Percentiles rank a stretch among this genome's conserved stretches.
phyloP scores from a whole-genome alignment of 2,329 filamentous ascomycete species.

The Neocucurbitaria cava region DNA sequence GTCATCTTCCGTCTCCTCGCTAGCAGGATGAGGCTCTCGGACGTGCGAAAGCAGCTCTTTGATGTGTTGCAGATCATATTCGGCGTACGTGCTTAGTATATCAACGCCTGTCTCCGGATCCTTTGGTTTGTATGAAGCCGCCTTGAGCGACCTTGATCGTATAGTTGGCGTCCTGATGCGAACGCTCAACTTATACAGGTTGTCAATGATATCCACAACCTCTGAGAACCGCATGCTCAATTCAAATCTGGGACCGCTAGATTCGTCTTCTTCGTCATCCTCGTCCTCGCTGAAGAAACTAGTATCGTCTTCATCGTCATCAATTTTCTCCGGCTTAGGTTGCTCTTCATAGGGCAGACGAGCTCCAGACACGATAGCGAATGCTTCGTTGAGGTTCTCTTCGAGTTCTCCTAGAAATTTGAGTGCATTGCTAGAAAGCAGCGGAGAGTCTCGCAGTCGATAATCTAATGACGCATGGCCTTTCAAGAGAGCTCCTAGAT shows the following conservation, averaged over 20 bases:
- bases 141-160: constrained; percentile 44
- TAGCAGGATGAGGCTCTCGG: constrained; percentile 16
- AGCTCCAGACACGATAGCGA: constrained; percentile 33
- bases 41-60: constrained; percentile 38
- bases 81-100: constrained; percentile 40
- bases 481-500: constrained; percentile 46
- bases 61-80: constrained; percentile 38
- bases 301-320: constrained; percentile 34
- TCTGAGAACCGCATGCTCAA: constrained; percentile 46
- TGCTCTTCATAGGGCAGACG: constrained; percentile 46
- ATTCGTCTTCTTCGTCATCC: constrained; percentile 32
- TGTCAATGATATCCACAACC: constrained; percentile 47
- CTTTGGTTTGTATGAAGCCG: constrained; percentile 42
- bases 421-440: constrained; percentile 42
- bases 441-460: constrained; percentile 45
- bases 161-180: constrained; percentile 46
- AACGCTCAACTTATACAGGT: constrained; percentile 48
- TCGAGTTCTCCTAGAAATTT: constrained; percentile 44
- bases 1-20: constrained; percentile 20
- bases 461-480: constrained; percentile 48
- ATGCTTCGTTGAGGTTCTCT: constrained; percentile 36
- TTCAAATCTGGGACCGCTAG: constrained; percentile 33
- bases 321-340: constrained; percentile 12
- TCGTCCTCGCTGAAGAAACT: constrained; percentile 39
- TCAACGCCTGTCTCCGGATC: constrained; percentile 47